Evolutionary conservation across 169 alveolate genomes (phyloP).

Genomic region (Eimeria falciformis): DNA sequence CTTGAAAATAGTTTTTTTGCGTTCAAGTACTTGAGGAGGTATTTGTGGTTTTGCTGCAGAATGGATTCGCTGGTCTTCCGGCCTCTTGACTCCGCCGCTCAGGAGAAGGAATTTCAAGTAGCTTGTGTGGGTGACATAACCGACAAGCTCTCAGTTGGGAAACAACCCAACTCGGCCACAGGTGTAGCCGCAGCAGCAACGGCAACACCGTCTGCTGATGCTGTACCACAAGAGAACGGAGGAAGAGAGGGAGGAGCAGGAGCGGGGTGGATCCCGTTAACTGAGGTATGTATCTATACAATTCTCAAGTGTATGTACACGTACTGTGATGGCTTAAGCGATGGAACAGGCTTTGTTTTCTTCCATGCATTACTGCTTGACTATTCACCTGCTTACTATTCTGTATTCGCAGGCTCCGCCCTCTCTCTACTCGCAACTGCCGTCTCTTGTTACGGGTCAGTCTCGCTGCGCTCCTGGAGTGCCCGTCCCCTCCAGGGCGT

Average conservation of each 20-base stretch:
- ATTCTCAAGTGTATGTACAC: no score
- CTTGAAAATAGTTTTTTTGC: no score
- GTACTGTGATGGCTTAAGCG: no score
- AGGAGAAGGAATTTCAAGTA: not conserved
- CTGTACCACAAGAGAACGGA: not conserved
- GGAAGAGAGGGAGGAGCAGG: not conserved
- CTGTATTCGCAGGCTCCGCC: slow-evolving; percentile 31
- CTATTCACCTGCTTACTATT: no score
- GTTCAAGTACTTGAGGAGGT: not conserved
- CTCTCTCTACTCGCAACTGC: not conserved
- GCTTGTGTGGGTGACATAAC: not conserved
- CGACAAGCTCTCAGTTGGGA: not conserved
- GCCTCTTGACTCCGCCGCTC: not conserved
- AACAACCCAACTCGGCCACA: no score
- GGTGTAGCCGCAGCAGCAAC: no score
- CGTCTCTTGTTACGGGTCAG: slow-evolving; percentile 18
- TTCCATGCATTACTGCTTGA: no score
- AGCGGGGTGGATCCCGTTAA: not conserved
- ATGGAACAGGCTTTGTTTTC: no score
- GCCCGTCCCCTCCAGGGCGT: no score
- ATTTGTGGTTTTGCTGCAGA: not conserved
- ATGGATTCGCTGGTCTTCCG: not conserved
- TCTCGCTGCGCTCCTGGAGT: not conserved
- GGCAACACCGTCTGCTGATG: no score
- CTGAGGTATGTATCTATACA: not conserved